Base-by-base conservation (phyloP, 1,139 yeast species). In the Geotrichum reessii region DNA sequence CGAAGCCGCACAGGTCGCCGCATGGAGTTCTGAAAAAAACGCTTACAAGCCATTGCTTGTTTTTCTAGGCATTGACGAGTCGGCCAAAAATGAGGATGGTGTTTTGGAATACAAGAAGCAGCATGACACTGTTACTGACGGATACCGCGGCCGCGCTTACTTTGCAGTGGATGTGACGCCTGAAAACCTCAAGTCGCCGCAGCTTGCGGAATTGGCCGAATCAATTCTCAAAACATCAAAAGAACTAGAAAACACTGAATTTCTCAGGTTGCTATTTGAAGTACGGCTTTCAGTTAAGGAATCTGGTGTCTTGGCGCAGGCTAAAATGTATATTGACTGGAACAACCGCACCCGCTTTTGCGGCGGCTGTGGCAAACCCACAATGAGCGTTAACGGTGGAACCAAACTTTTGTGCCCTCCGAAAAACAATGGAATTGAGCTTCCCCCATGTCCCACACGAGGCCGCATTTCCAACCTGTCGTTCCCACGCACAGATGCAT, bases 401-500 rank as follows among this genome's bases (percentile, higher is more conserved):
- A 86, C 93, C 12, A 88, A 90, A 72, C 74, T 91, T 54, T 67
- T 71, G 14, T 92, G 99, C 70, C 75, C 81, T 0, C 70, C 74
- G 1, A 70, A 69, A 17, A 74, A 68, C 57, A 51, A 59, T 1
- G 72, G 72, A 37, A 62, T 50, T 9, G 66, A 66, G 49, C 54
- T 58, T 22, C 63, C 62, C 1, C 59, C 61, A 11, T 76, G 79
- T 57, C 72, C 74, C 19, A 73, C 78, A 1, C 68, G 74, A 9
- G 68, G 69, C 24, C 69, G 69, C 9, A 65, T 76, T 48, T 67
- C 74, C 48, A 82, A 83, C 67, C 82, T 85, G 40, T 83, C 91
- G 44, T 93, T 90, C 76, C 99, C 99, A 11, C 78, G 99, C 58
- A 89, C 96, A 0, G 99, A 92, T 69, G 85, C 93, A 7, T 95